These are phyloP conservation scores for Chalciporus sp. DNA, from an alignment of 1,284 basidiomycete genomes.

Conservation along the genomic window DNA sequence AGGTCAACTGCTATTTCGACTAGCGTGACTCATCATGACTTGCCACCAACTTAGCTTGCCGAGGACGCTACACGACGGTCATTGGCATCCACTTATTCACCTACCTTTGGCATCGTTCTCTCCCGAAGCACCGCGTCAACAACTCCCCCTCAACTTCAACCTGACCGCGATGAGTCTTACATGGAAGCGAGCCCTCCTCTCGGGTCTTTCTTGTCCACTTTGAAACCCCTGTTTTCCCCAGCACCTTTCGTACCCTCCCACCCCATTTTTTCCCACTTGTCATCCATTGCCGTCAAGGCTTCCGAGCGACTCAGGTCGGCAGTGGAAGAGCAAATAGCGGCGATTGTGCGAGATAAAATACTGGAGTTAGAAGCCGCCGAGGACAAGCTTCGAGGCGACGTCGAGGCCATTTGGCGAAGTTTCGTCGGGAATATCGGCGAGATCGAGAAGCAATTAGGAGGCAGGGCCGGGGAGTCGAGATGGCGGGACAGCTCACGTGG, in stretches of 20 bases:
- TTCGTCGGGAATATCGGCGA: slow-evolving; percentile 56
- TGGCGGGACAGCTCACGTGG: slow-evolving; percentile 27
- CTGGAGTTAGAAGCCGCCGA: slow-evolving; percentile 61
- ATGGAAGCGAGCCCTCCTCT: slow-evolving; percentile 36
- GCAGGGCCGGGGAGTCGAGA: slow-evolving; percentile 18
- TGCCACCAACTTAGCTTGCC: slow-evolving; percentile 43
- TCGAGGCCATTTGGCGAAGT: slow-evolving; percentile 63
- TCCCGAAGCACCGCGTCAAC: slow-evolving; percentile 27
- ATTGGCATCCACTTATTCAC: slow-evolving; percentile 53
- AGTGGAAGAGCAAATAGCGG: slow-evolving; percentile 61
- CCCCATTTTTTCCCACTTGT: slow-evolving; percentile 66
- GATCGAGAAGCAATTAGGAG: slow-evolving; percentile 44
- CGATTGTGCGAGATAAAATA: slow-evolving; percentile 57
- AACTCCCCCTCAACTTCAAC: slow-evolving; percentile 20
- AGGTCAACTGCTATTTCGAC: neutral
- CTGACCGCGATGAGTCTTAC: slow-evolving; percentile 23
- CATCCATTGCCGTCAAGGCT: slow-evolving; percentile 55
- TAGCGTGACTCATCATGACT: slow-evolving; percentile 21
- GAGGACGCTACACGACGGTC: slow-evolving; percentile 47
- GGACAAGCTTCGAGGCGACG: slow-evolving; percentile 53
- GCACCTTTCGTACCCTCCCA: slow-evolving; percentile 78
- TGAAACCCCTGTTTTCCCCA: slow-evolving; percentile 67
- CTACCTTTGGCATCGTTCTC: slow-evolving; percentile 54
- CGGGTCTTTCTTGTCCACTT: slow-evolving; percentile 45
- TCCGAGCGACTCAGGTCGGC: slow-evolving; percentile 56